These are phyloP conservation scores for Chlorencoelia australis DNA, from an alignment of 2,329 filamentous ascomycete genomes.

Conservation along the genomic window DNA sequence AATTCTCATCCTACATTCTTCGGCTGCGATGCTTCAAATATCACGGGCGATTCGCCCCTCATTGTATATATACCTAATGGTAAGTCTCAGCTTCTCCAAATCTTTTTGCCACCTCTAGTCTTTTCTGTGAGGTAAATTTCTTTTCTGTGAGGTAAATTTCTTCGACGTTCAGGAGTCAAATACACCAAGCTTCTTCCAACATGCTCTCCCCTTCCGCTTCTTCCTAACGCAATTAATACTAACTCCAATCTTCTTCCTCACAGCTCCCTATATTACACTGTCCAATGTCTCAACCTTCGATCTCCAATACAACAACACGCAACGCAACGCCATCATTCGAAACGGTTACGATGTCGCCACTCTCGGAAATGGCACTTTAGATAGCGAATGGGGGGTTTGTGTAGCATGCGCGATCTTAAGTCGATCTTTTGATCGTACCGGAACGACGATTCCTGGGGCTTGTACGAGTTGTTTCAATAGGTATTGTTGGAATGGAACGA, in stretches of 20 bases:
- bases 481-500: conserved; percentile 84
- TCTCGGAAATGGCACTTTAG: conserved; percentile 67
- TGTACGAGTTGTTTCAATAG: conserved; percentile 67
- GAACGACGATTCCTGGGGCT: conserved; percentile 54
- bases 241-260: too few species aligned
- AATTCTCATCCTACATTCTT: conserved; percentile 73
- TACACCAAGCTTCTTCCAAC: too few species aligned
- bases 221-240: too few species aligned
- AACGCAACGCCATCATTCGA: conserved; percentile 71
- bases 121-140: too few species aligned
- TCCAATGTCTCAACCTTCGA: conserved; percentile 77
- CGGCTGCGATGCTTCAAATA: conserved; percentile 60
- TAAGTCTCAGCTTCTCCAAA: too few species aligned
- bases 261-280: conserved; percentile 63
- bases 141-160: too few species aligned
- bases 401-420: conserved; percentile 80
- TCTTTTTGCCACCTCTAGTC: too few species aligned
- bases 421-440: conserved; percentile 63
- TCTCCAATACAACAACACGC: conserved; percentile 47
- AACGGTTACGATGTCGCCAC: conserved; percentile 84
- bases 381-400: conserved; percentile 69
- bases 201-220: too few species aligned
- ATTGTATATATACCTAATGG: conserved; percentile 85
- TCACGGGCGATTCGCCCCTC: conserved; percentile 49
- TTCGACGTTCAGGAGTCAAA: too few species aligned